These are phyloP conservation scores for Colletotrichum chrysophilum DNA, from an alignment of 2,329 filamentous ascomycete species.

Conservation along the genomic window DNA sequence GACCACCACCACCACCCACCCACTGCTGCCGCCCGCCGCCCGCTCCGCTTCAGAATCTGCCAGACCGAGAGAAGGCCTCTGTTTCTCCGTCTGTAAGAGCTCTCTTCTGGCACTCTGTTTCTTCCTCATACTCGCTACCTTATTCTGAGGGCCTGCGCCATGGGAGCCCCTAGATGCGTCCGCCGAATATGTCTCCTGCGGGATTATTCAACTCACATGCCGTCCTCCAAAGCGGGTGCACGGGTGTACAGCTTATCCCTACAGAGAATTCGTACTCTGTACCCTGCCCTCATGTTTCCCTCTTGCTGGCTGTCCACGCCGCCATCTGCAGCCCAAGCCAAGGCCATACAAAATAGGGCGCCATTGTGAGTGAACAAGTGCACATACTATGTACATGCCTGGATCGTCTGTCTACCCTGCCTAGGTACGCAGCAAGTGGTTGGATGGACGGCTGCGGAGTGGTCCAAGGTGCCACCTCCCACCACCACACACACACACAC, in stretches of 20 bases:
- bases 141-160: not conserved
- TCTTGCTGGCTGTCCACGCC: not conserved
- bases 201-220: constrained; percentile 18
- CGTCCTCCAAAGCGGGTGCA: constrained; percentile 16
- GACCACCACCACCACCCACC: not conserved
- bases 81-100: not conserved
- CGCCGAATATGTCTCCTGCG: constrained; percentile 4
- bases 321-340: not conserved
- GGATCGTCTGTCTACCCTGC: not conserved
- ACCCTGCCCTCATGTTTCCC: not conserved
- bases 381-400: not conserved
- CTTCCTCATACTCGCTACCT: not conserved
- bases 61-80: not conserved
- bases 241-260: constrained; percentile 21
- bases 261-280: not conserved
- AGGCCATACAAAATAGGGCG: not conserved
- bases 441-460: constrained; percentile 1
- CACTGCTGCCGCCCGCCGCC: not conserved
- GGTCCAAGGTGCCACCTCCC: constrained; percentile 10
- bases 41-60: too few species aligned
- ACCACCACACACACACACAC: not conserved
- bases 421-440: not conserved
- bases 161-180: not conserved
- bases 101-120: not conserved
- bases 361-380: not conserved